Evolutionary conservation across 2,329 filamentous ascomycete species (phyloP), one percentile per base, ranked within the genome.

Genomic region (Ceratocystis cacaofunesta): DNA sequence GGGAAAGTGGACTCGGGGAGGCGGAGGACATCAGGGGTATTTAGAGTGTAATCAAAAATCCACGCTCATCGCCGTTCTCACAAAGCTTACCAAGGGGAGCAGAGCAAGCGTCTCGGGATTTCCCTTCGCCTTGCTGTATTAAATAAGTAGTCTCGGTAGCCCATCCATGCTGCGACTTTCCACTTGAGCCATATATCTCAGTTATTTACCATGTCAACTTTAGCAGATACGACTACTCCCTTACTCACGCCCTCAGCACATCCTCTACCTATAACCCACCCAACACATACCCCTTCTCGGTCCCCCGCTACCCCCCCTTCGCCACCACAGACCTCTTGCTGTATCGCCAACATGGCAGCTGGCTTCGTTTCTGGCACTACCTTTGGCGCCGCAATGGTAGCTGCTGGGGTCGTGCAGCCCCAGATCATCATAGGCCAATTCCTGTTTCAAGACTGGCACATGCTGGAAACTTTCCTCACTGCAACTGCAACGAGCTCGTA

Each of bases 401-500:
- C 78, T 2, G 78, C 85, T 1, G 85, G 84, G 36, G 82, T 88
- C 65, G 81, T 82, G 70, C 76, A 80, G 46, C 85, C 85, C 0
- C 75, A 78, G 0, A 77, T 85, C 60, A 85, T 89, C 69, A 73
- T 83, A 66, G 74, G 77, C 7, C 86, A 88, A 74, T 79, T 88
- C 74, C 78, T 76, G 28, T 75, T 87, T 58, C 74, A 79, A 61
- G 80, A 85, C 71, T 87, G 81, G 73, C 83, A 85, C 71, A 88
- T 88, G 85, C 71, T 85, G 36, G 80, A 86, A 72, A 78, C 79
- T 8, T 88, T 88, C 70, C 73, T 88, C 3, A 78, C 81, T 1
- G 86, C 85, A 2, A 82, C 82, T 8, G 84, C 82, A 30, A 79
- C 77, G 69, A 86, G 82, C 74, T 80, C 81, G 82, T 86, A 77